These are phyloP conservation scores for Asterophora parasitica DNA, from an alignment of 768 basidiomycete genomes.

Conservation along the genomic window DNA sequence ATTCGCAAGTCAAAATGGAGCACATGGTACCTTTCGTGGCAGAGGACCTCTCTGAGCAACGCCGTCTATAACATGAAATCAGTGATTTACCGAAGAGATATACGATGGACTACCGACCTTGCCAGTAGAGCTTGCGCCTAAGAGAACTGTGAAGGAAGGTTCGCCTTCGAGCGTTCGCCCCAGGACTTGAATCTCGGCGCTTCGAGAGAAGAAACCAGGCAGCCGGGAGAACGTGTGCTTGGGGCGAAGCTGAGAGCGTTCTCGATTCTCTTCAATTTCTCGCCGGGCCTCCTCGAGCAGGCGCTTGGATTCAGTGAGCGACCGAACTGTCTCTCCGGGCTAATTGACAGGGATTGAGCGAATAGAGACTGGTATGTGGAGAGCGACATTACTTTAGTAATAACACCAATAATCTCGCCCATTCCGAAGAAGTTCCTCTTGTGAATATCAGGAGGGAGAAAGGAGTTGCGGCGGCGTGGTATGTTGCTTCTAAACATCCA, in stretches of 20 bases:
- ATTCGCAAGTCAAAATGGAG: conserved; percentile 82
- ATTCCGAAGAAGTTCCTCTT: conserved; percentile 76
- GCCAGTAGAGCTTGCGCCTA: conserved; percentile 77
- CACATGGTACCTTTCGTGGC: conserved; percentile 65
- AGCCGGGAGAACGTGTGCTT: conserved; percentile 77
- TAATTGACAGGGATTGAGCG: conserved; percentile 22
- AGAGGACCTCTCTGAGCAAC: conserved; percentile 73
- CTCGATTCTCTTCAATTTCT: conserved; percentile 66
- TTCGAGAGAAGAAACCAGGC: conserved; percentile 69
- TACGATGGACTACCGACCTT: conserved; percentile 43
- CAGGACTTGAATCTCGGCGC: conserved; percentile 59
- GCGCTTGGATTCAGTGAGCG: conserved; percentile 71
- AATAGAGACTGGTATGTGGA: background rate
- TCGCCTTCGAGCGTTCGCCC: conserved; percentile 64
- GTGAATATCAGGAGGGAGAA: conserved; percentile 53
- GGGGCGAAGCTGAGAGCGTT: conserved; percentile 59
- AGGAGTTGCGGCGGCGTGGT: conserved; percentile 58
- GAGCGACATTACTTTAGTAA: conserved; percentile 52
- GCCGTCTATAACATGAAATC: conserved; percentile 50
- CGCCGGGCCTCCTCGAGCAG: conserved; percentile 74
- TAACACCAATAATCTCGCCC: conserved; percentile 70
- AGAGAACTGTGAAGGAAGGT: conserved; percentile 75
- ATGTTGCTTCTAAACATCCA: conserved; percentile 78
- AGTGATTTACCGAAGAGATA: background rate
- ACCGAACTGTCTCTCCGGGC: conserved; percentile 77